These are phyloP conservation scores for Juncus effusus DNA, from an alignment of 176 grass and related monocot species.

Conservation along the genomic window DNA sequence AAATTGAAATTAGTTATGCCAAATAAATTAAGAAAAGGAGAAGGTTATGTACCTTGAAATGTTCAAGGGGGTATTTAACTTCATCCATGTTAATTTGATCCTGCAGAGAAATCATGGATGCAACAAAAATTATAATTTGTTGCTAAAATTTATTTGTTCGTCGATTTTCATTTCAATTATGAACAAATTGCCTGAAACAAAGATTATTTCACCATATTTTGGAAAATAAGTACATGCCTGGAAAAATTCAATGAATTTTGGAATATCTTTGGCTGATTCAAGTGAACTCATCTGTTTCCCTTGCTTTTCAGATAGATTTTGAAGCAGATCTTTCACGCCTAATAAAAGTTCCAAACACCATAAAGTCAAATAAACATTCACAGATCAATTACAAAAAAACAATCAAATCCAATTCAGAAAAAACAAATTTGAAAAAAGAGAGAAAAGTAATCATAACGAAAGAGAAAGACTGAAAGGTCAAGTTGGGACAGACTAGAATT, in stretches of 20 bases:
- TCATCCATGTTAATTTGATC: constrained; percentile 94
- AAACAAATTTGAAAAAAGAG: background rate
- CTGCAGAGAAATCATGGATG: constrained; percentile 38
- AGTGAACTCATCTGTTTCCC: constrained; percentile 75
- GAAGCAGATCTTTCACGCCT: constrained; percentile 87
- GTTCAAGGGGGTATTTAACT: constrained; percentile 66
- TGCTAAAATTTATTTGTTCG: background rate
- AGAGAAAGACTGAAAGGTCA: background rate
- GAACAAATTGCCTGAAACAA: background rate
- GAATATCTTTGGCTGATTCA: constrained; percentile 93
- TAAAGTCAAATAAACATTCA: constrained; percentile 4
- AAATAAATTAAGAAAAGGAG: background rate
- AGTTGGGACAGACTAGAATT: background rate
- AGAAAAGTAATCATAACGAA: background rate
- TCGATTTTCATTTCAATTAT: background rate
- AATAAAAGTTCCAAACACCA: too few species aligned
- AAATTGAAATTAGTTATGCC: background rate
- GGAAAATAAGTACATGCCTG: too few species aligned
- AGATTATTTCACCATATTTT: background rate
- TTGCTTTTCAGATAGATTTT: constrained; percentile 93
- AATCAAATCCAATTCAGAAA: constrained; percentile 12
- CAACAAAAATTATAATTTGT: constrained; percentile 11
- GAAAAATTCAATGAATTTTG: constrained; percentile 82
- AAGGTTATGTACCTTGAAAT: constrained; percentile 63
- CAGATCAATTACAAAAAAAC: background rate